These are phyloP conservation scores for Suhomyces anneliseae DNA, from an alignment of 1,139 yeast genomes.

Conservation along the genomic window DNA sequence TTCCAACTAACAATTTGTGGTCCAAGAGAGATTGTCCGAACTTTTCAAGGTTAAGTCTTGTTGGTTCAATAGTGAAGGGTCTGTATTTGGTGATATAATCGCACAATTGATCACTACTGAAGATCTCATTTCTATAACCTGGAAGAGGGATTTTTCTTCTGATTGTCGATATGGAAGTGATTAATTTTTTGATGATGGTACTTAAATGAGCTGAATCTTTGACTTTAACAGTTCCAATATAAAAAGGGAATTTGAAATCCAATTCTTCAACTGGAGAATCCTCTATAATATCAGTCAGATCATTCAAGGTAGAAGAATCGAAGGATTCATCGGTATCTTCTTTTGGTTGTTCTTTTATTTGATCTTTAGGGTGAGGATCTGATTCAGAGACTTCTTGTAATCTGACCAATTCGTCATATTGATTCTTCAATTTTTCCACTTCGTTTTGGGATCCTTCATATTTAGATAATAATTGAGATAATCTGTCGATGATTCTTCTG, in stretches of 20 bases:
- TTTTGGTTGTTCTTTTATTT: conserved; percentile 9
- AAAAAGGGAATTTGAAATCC: conserved; percentile 34
- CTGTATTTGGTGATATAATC: conserved; percentile 28
- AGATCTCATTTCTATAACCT: conserved; percentile 41
- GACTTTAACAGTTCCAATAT: conserved; percentile 29
- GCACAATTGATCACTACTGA: conserved; percentile 42
- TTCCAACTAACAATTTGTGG: conserved; percentile 32
- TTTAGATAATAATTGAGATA: conserved; percentile 27
- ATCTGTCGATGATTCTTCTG: conserved; percentile 24
- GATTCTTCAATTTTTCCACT: conserved; percentile 31
- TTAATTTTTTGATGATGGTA: conserved; percentile 25
- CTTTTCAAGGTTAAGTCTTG: conserved; percentile 40
- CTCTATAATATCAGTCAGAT: conserved; percentile 1
- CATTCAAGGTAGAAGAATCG: conserved; percentile 4
- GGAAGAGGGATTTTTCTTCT: conserved; percentile 42
- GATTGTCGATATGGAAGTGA: conserved; percentile 26
- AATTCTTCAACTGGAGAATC: conserved; percentile 4
- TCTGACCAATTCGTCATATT: conserved; percentile 34
- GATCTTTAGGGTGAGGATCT: conserved; percentile 7
- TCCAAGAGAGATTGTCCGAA: conserved; percentile 46
- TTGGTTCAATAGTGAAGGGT: conserved; percentile 39
- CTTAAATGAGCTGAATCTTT: conserved; percentile 20
- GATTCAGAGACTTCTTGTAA: conserved; percentile 28
- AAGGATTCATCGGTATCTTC: conserved; percentile 9
- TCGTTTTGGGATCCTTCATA: conserved; percentile 27